Evolutionary conservation across 2,329 filamentous ascomycete genomes (phyloP).

Genomic region (Phaeophleospora eucalypticola): DNA sequence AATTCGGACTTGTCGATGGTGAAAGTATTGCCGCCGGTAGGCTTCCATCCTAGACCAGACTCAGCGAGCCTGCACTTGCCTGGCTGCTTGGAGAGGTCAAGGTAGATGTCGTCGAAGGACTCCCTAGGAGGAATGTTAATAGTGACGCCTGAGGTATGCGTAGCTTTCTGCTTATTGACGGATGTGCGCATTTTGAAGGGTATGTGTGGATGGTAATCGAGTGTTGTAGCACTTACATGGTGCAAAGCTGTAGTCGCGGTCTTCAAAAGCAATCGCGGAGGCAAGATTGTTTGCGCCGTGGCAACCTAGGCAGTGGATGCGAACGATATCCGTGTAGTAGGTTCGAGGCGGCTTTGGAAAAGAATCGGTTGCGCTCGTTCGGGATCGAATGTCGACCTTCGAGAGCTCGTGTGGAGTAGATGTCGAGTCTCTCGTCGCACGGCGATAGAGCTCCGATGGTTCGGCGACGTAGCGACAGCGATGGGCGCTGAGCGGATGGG

Average conservation of each 20-base stretch:
- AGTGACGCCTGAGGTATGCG: background rate
- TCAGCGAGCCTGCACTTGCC: slow-evolving; percentile 95
- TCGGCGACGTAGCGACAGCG: too few species aligned
- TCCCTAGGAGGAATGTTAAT: slow-evolving; percentile 54
- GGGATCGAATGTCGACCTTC: background rate
- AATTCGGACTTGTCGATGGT: slow-evolving; percentile 87
- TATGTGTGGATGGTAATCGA: too few species aligned
- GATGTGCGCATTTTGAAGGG: too few species aligned
- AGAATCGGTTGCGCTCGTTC: background rate
- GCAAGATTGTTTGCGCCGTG: too few species aligned
- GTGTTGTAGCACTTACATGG: background rate
- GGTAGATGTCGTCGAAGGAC: slow-evolving; percentile 95
- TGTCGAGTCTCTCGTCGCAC: too few species aligned
- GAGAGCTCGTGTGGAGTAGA: background rate
- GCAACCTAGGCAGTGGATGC: background rate
- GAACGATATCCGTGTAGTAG: slow-evolving; percentile 1
- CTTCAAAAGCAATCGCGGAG: too few species aligned
- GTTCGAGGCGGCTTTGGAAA: background rate
- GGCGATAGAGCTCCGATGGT: background rate
- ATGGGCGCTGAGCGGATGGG: too few species aligned
- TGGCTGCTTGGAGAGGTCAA: slow-evolving; percentile 87
- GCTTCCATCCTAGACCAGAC: slow-evolving; percentile 93
- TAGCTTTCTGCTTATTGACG: background rate
- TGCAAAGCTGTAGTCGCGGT: too few species aligned
- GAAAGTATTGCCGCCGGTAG: slow-evolving; percentile 84